Conservation (phyloP, 768 basidiomycete species). For the Suillus alpinus region DNA sequence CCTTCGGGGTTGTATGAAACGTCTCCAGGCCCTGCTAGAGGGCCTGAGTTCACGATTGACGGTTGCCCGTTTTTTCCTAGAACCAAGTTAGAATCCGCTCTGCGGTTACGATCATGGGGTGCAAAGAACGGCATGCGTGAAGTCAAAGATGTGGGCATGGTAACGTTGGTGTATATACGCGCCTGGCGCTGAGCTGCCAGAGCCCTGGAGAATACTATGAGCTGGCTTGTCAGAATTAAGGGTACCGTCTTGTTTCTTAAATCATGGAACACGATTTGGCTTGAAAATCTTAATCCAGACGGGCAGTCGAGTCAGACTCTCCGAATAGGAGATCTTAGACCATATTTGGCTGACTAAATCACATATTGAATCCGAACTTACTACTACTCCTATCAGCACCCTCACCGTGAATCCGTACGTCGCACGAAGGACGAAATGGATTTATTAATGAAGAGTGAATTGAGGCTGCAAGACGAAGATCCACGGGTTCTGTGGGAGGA, state of each 20-base stretch:
- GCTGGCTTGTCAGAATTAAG: background rate
- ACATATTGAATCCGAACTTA: too few relatives aligned
- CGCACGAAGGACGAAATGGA: too few relatives aligned
- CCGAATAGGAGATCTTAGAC: too few relatives aligned
- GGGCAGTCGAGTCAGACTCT: background rate
- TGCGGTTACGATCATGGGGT: background rate
- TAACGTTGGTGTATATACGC: background rate
- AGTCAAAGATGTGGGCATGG: background rate
- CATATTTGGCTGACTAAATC: too few relatives aligned
- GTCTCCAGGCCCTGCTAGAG: background rate
- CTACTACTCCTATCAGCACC: too few relatives aligned
- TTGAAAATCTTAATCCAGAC: background rate
- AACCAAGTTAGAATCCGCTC: background rate
- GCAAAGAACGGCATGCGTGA: background rate
- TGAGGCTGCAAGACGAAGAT: too few relatives aligned
- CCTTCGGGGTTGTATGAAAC: background rate
- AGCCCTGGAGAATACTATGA: background rate
- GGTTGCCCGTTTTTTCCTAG: background rate
- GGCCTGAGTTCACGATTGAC: background rate
- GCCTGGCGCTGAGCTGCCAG: conserved; percentile 1
- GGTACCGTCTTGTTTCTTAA: background rate
- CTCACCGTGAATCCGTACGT: too few relatives aligned
- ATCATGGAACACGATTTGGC: conserved; percentile 3
- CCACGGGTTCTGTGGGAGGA: too few relatives aligned
- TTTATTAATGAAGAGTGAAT: too few relatives aligned